Conservation (phyloP, 1,284 basidiomycete genomes). For the Tylopilus microsporus region DNA sequence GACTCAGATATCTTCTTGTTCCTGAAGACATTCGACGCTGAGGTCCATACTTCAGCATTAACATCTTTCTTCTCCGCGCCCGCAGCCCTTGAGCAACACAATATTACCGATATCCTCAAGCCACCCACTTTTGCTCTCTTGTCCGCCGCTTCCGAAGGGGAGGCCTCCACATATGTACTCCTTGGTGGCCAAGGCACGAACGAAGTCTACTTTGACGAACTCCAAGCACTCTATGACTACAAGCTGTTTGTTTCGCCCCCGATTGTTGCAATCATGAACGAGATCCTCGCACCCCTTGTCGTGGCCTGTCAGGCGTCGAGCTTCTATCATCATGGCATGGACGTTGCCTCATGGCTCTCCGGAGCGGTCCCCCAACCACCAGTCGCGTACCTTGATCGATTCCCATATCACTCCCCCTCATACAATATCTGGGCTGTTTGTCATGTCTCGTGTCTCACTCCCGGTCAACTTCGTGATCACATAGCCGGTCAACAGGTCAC, state of each 20-base stretch:
- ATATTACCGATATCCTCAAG: constrained; percentile 57
- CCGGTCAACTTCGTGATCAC: constrained; percentile 73
- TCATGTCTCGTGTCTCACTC: constrained; percentile 69
- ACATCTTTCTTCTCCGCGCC: constrained; percentile 78
- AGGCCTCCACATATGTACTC: constrained; percentile 84
- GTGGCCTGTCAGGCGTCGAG: constrained; percentile 55
- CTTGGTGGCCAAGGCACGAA: constrained; percentile 99
- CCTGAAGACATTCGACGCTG: constrained; percentile 69
- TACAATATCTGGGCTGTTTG: constrained; percentile 86
- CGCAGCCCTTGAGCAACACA: constrained; percentile 62
- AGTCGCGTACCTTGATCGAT: constrained; percentile 85
- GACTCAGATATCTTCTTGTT: constrained; percentile 79
- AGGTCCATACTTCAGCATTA: constrained; percentile 73
- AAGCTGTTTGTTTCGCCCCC: constrained; percentile 76
- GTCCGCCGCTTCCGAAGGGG: constrained; percentile 59
- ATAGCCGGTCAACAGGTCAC: constrained; percentile 90
- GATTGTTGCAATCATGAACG: constrained; percentile 58
- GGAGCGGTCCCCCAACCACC: constrained; percentile 69
- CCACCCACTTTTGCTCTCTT: constrained; percentile 74
- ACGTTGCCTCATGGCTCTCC: constrained; percentile 82
- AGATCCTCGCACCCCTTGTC: constrained; percentile 74
- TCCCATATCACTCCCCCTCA: constrained; percentile 92
- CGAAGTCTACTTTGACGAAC: constrained; percentile 96
- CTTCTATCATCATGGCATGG: constrained; percentile 79
- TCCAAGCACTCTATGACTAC: constrained; percentile 90